Evolutionary conservation across 768 basidiomycete species (phyloP).

Genomic region (Lactifluus pinguis): DNA sequence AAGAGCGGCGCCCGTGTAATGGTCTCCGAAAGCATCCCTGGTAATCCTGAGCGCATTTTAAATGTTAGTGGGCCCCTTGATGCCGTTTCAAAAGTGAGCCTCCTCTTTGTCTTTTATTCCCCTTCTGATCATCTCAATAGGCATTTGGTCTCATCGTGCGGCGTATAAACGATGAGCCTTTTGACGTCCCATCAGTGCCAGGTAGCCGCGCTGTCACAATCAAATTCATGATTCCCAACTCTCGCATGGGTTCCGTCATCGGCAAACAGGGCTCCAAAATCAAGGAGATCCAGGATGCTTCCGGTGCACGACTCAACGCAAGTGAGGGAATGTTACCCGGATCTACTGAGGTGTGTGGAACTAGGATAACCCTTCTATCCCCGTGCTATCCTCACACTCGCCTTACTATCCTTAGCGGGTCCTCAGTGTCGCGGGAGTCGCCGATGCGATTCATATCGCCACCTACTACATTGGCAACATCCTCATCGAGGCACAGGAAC

Average conservation of each 20-base stretch:
- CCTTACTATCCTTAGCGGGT: conserved; percentile 57
- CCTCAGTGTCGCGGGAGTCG: conserved; percentile 94
- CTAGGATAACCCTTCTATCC: neutral
- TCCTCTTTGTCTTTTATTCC: conserved; percentile 5
- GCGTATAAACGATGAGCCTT: conserved; percentile 98
- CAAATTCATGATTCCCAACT: conserved; percentile 99
- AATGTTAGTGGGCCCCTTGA: conserved; percentile 95
- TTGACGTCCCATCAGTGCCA: conserved; percentile 94
- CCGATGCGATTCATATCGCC: conserved; percentile 98
- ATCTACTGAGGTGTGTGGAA: conserved; percentile 81
- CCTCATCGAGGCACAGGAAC: conserved; percentile 85
- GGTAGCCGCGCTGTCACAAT: conserved; percentile 98
- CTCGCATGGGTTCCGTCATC: conserved; percentile 98
- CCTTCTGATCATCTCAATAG: conserved; percentile 32
- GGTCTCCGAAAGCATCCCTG: conserved; percentile 97
- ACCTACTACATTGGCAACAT: conserved; percentile 99
- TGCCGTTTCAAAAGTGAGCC: conserved; percentile 90
- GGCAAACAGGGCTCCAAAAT: conserved; percentile 97
- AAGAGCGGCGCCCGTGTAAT: conserved; percentile 94
- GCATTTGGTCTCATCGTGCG: conserved; percentile 98
- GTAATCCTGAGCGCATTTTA: conserved; percentile 97
- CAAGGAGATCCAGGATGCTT: conserved; percentile 99
- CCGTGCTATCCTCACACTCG: conserved; percentile 18
- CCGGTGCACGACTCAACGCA: conserved; percentile 91
- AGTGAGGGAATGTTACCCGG: conserved; percentile 98